Evolutionary conservation across 768 basidiomycete genomes (phyloP), one percentile per base, ranked within the genome.

Genomic region (Tricholoma terreum): DNA sequence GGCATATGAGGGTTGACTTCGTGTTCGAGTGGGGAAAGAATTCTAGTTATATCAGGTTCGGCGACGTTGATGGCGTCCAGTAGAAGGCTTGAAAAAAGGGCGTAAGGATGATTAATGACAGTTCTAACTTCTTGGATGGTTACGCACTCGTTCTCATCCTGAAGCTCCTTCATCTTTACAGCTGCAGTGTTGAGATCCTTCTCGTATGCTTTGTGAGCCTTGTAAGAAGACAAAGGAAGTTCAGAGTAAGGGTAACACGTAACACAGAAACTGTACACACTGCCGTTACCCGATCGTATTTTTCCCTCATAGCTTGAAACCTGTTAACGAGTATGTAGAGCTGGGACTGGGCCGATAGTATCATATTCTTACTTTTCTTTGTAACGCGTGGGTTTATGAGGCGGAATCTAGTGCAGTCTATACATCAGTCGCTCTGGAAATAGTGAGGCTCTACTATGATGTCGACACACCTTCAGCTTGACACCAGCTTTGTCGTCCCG

Each of bases 131-230:
- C 43, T 49, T 19, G 19, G 49, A 21, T 43, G 34, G 36, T 6
- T 6, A 67, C 78, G 46, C 52, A 82, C 80, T 81, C 78, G 57
- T 81, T 80, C 63, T 82, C 81, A 2, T 75, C 77, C 56, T 81
- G 77, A 3, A 82, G 67, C 54, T 73, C 75, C 62, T 77, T 76
- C 17, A 75, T 69, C 61, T 77, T 80, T 4, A 67, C 67, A 22
- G 66, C 73, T 3, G 78, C 74, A 9, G 69, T 31, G 6, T 77
- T 75, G 11, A 79, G 71, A 24, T 80, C 73, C 12, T 69, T 72
- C 54, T 73, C 65, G 58, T 72, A 69, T 1, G 67, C 63, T 46
- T 76, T 73, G 35, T 77, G 75, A 54, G 67, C 67, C 79, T 80
- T 45, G 14, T 30, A 9, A 45, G 35, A 33, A 24, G n/a, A n/a